Evolutionary conservation across 2,329 filamentous ascomycete genomes (phyloP).

Genomic region (Escovopsis sp.): DNA sequence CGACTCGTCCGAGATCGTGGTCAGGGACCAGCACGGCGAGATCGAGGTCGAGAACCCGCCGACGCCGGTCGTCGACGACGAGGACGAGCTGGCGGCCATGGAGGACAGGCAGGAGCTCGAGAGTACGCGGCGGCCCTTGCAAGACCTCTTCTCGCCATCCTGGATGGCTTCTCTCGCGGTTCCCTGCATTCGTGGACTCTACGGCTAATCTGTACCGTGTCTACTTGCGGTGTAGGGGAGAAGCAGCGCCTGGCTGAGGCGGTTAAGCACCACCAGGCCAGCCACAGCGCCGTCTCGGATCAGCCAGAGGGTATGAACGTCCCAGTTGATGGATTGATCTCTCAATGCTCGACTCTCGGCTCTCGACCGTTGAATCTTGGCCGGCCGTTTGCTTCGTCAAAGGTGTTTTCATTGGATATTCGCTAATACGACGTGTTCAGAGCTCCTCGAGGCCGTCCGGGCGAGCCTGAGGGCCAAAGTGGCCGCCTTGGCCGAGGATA

Average conservation of each 20-base stretch:
- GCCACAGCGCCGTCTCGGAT: slow-evolving; percentile 38
- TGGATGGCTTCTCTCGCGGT: no score
- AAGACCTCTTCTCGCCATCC: background rate
- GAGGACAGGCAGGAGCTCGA: slow-evolving; percentile 45
- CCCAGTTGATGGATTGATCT: no score
- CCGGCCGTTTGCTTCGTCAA: no score
- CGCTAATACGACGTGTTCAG: slow-evolving; percentile 21
- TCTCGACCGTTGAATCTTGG: no score
- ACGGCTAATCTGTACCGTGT: background rate
- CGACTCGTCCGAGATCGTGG: slow-evolving; percentile 42
- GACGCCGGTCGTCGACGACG: slow-evolving; percentile 36
- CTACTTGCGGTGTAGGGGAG: slow-evolving; percentile 29
- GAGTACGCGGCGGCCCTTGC: slow-evolving; percentile 23
- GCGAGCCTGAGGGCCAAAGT: slow-evolving; percentile 60
- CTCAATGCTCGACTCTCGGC: no score
- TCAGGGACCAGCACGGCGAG: slow-evolving; percentile 48
- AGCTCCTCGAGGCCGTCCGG: slow-evolving; percentile 55
- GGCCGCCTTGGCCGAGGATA: slow-evolving; percentile 61
- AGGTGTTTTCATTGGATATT: no score
- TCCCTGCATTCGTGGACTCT: background rate
- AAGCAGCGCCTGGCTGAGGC: slow-evolving; percentile 45
- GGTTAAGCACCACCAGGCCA: slow-evolving; percentile 45
- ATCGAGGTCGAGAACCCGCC: slow-evolving; percentile 45
- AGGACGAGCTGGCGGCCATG: slow-evolving; percentile 34
- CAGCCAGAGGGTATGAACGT: slow-evolving; percentile 45